phyloP scores from a whole-genome alignment of 495 filamentous ascomycete species.

The Trichoderma gamsii region DNA sequence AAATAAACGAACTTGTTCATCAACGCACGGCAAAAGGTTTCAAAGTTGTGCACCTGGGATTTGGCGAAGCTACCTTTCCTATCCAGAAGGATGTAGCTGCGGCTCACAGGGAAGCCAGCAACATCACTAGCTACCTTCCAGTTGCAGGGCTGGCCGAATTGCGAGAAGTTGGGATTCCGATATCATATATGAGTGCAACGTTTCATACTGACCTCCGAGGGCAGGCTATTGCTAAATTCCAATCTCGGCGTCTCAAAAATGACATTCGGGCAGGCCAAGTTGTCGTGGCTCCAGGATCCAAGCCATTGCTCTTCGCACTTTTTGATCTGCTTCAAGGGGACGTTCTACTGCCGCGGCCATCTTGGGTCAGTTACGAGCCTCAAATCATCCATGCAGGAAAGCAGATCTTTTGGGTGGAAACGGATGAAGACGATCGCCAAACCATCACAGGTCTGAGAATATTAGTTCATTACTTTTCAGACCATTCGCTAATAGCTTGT shows the following conservation, averaged over 20 bases:
- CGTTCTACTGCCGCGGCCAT: not conserved
- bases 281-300: not conserved
- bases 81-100: not conserved
- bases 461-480: not conserved
- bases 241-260: not conserved
- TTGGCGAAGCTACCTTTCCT: not conserved
- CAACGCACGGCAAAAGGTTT: not conserved
- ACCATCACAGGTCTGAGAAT: not conserved
- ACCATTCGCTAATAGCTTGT: not conserved
- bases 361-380: not conserved
- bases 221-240: not conserved
- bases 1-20: not conserved
- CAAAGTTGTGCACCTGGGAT: not conserved
- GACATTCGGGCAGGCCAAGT: not conserved
- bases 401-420: not conserved
- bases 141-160: not conserved
- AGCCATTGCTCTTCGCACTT: not conserved
- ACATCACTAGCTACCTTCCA: not conserved
- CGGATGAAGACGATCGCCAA: not conserved
- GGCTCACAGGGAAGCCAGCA: not conserved
- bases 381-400: not conserved
- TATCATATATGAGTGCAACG: not conserved
- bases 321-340: not conserved
- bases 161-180: not conserved
- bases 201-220: not conserved